Evolutionary conservation across 805 yeast species (phyloP).

Genomic region (Saturnispora besseyi): DNA sequence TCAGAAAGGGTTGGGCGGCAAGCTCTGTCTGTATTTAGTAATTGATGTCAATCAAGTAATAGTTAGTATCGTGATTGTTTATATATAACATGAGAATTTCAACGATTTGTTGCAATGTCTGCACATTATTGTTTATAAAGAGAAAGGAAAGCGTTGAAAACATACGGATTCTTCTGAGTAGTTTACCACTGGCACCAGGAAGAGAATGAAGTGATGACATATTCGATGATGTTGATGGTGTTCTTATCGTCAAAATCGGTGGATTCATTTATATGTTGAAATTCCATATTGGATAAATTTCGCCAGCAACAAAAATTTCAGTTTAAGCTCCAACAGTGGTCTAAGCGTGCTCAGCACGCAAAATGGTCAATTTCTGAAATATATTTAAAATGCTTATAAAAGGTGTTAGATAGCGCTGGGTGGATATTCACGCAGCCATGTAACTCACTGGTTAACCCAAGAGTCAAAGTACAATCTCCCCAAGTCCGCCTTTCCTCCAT

Average conservation of each 20-base stretch:
- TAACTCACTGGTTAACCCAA: background rate
- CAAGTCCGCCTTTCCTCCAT: conserved; percentile 2
- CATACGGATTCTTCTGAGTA: conserved; percentile 31
- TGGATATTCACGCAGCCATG: background rate
- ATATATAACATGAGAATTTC: background rate
- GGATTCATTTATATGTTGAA: background rate
- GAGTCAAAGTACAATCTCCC: background rate
- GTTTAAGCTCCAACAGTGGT: background rate
- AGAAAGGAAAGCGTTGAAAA: background rate
- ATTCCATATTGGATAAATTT: background rate
- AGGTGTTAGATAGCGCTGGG: background rate
- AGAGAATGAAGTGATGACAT: conserved; percentile 27
- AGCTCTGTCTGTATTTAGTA: conserved; percentile 50
- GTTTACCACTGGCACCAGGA: conserved; percentile 30
- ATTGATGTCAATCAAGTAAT: background rate
- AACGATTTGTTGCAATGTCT: too few relatives aligned
- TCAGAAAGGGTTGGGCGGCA: conserved; percentile 75
- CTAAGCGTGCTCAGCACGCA: background rate
- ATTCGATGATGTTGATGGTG: conserved; percentile 22
- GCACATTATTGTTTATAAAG: too few relatives aligned
- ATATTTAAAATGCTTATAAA: background rate
- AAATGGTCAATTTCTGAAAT: background rate
- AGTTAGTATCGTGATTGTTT: conserved; percentile 7
- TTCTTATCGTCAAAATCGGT: conserved; percentile 6
- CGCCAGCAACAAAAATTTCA: background rate